A percentile compares a stretch with the other conserved stretches of the same genome.
These are phyloP conservation scores for Jamesozyma lodderae DNA, from an alignment of 805 yeast genomes.

Conservation along the genomic window DNA sequence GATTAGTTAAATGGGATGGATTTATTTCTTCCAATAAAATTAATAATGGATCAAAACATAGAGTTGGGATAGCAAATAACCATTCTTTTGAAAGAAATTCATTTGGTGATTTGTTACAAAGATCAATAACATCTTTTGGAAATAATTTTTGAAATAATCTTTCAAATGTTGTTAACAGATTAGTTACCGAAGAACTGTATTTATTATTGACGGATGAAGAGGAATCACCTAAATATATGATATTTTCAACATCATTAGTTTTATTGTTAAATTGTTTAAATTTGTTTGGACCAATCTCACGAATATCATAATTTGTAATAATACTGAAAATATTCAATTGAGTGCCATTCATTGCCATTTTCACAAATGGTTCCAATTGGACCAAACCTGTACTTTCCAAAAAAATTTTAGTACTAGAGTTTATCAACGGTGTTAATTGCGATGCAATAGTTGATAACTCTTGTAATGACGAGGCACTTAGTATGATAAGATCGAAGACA, in stretches of 20 bases:
- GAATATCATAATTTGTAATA: conserved; percentile 53
- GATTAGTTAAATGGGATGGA: conserved; percentile 49
- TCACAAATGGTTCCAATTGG: conserved; percentile 61
- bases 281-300: conserved; percentile 30
- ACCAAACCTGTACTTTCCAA: conserved; percentile 66
- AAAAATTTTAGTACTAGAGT: conserved; percentile 42
- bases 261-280: conserved; percentile 25
- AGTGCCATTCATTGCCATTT: conserved; percentile 34
- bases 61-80: conserved; percentile 72
- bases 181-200: conserved; percentile 16
- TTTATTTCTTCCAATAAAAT: conserved; percentile 62
- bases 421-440: conserved; percentile 32
- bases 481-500: conserved; percentile 37
- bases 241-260: conserved; percentile 33
- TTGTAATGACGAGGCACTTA: conserved; percentile 43
- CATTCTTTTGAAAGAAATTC: conserved; percentile 71
- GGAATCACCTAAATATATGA: conserved; percentile 37
- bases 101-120: conserved; percentile 22
- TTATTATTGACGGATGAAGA: conserved; percentile 2
- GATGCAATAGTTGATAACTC: conserved; percentile 38
- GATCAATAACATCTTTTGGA: conserved; percentile 33
- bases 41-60: conserved; percentile 70
- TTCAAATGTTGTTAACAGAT: conserved; percentile 25
- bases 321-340: conserved; percentile 42
- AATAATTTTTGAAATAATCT: conserved; percentile 26